Conservation (phyloP, 768 basidiomycete genomes). For the Chlorophyllum brunneum region DNA sequence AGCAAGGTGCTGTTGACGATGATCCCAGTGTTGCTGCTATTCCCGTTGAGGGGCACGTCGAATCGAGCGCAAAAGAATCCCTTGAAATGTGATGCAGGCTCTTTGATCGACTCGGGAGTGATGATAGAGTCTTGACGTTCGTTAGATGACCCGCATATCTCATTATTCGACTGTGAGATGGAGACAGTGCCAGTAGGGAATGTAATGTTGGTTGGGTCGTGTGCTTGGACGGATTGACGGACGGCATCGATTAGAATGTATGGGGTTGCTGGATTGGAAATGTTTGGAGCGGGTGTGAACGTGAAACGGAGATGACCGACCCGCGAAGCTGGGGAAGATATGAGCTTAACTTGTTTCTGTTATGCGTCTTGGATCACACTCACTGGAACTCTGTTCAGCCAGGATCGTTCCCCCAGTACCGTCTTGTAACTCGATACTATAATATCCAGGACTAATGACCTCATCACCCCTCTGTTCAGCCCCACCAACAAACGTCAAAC, state of each 20-base stretch:
- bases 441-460: conserved; percentile 48
- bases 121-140: conserved; percentile 37
- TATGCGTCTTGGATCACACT: too few species aligned
- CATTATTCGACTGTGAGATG: conserved; percentile 27
- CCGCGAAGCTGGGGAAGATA: conserved; percentile 57
- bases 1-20: conserved; percentile 18
- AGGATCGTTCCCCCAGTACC: conserved; percentile 46
- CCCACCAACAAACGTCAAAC: conserved; percentile 29
- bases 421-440: conserved; percentile 53
- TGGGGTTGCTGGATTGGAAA: conserved; percentile 25
- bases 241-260: conserved; percentile 67
- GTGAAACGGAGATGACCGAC: conserved; percentile 74
- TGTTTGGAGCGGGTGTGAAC: conserved; percentile 34
- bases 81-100: conserved; percentile 36
- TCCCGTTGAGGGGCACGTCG: conserved; percentile 19
- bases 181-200: conserved; percentile 50
- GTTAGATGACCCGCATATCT: conserved; percentile 6
- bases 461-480: conserved; percentile 59
- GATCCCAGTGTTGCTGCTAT: neutral
- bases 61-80: conserved; percentile 63
- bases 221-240: conserved; percentile 57
- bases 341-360: too few species aligned
- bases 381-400: conserved; percentile 61
- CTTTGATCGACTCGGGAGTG: conserved; percentile 42
- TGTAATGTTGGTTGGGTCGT: conserved; percentile 38